phyloP scores from a whole-genome alignment of 2,329 filamentous ascomycete genomes.

The Canariomyces notabilis region DNA sequence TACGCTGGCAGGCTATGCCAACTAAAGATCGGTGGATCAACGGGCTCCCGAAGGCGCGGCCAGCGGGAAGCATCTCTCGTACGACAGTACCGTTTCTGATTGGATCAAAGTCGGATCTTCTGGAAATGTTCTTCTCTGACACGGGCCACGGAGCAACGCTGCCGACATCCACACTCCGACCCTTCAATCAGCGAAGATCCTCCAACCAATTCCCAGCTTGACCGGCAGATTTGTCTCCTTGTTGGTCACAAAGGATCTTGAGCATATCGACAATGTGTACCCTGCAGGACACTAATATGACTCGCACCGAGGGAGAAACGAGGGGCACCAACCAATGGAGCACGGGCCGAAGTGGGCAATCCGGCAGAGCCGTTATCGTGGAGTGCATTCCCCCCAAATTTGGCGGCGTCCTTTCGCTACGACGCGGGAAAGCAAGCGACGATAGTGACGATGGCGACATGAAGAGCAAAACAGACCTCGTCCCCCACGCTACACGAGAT shows the following conservation, averaged over 20 bases:
- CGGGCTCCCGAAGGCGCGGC: background rate
- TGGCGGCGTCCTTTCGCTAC: background rate
- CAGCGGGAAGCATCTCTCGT: slow-evolving; percentile 4
- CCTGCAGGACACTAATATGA: slow-evolving; percentile 5
- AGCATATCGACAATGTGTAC: too few species aligned
- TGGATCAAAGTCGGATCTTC: slow-evolving; percentile 13
- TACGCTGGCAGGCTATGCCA: background rate
- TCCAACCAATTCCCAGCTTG: background rate
- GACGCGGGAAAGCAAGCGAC: background rate
- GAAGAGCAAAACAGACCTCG: background rate
- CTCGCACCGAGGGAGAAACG: slow-evolving; percentile 4
- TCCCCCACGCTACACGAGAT: slow-evolving; percentile 14
- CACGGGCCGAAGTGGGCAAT: slow-evolving; percentile 13
- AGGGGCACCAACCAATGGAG: slow-evolving; percentile 1
- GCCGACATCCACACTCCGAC: background rate
- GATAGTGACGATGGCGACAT: background rate
- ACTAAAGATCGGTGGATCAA: background rate
- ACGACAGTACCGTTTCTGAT: slow-evolving; percentile 12
- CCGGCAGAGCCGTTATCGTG: slow-evolving; percentile 12
- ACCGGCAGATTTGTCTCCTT: slow-evolving; percentile 1
- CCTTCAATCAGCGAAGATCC: background rate
- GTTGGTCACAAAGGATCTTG: too few species aligned
- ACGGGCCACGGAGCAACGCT: too few species aligned
- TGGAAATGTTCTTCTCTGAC: slow-evolving; percentile 18
- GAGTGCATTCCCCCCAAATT: slow-evolving; percentile 4